Evolutionary conservation across 1,139 yeast genomes (phyloP), one percentile per base, ranked within the genome.

Genomic region (Debaryomyces subglobosus): DNA sequence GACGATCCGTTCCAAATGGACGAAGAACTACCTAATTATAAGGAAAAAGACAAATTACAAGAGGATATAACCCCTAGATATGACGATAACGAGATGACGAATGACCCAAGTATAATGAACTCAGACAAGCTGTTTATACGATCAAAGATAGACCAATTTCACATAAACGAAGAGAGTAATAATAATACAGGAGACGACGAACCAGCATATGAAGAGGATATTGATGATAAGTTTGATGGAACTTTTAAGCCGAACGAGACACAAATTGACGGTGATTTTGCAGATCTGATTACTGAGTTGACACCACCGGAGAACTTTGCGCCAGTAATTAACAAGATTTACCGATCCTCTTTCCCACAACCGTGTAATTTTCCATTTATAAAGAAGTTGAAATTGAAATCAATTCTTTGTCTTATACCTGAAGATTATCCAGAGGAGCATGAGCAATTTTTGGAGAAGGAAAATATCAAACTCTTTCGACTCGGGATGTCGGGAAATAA

Each of bases 401-500:
- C 95, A 15, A 81, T 94, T 4, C 69, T 94, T 51, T 90, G 96
- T 52, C 75, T 94, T 46, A 89, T 94, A 13, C 96, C 97, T 0
- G 99, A 27, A 8, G 30, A 27, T n/a, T 27, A 27, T n/a, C 30
- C 30, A 4, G 30, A 27, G 30, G 30, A 27, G 7, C 30, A 27
- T 8, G 30, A 27, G 13, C 30, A 27, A 46, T 91, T 89, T 61
- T 70, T 89, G 48, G 63, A 76, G 39, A 71, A 75, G 37, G 77
- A 90, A 44, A 77, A 77, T 21, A 90, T 94, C 45, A 69, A 79
- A 56, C 72, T 92, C 41, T 89, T 86, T 61, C 98, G 91, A 65
- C 83, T 92, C 39, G 97, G 97, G 2, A 82, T 94, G 85, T 86
- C 96, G 23, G 99, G 99, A 5, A 94, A 94, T 65, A 94, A 94